Evolutionary conservation across 352 stramenopile genomes (phyloP).

Genomic region (Pythium dissimile): DNA sequence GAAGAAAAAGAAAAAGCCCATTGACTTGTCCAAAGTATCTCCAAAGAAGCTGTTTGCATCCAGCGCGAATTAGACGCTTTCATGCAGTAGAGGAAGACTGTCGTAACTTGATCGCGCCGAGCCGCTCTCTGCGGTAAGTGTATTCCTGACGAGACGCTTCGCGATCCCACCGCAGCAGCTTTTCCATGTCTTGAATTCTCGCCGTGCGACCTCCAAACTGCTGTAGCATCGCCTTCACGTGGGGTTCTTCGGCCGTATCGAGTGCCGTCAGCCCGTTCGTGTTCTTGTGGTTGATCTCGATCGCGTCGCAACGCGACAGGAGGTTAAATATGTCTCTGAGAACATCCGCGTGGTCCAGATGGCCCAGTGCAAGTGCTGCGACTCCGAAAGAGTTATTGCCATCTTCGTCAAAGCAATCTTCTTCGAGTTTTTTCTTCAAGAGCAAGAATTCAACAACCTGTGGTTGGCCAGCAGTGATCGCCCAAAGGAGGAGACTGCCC

Average conservation of each 20-base stretch:
- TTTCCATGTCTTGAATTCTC: slow-evolving; percentile 38
- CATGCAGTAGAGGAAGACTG: neutral
- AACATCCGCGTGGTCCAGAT: neutral
- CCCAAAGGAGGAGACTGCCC: slow-evolving; percentile 64
- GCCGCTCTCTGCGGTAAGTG: slow-evolving; percentile 32
- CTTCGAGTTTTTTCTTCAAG: slow-evolving; percentile 40
- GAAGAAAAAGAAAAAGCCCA: slow-evolving; percentile 29
- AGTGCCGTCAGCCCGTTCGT: slow-evolving; percentile 56
- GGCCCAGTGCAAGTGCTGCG: slow-evolving; percentile 39
- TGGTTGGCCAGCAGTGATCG: slow-evolving; percentile 42
- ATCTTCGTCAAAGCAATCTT: slow-evolving; percentile 67
- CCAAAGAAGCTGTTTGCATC: slow-evolving; percentile 50
- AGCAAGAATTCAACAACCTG: slow-evolving; percentile 45
- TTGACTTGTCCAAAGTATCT: slow-evolving; percentile 25
- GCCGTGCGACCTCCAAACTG: slow-evolving; percentile 41
- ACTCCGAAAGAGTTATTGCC: slow-evolving; percentile 65
- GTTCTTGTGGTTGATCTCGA: slow-evolving; percentile 76
- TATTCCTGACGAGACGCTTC: slow-evolving; percentile 45
- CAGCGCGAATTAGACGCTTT: slow-evolving; percentile 2
- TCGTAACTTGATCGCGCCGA: slow-evolving; percentile 28
- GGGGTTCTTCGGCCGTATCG: slow-evolving; percentile 43
- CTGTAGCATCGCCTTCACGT: slow-evolving; percentile 41
- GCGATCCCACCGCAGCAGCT: slow-evolving; percentile 49
- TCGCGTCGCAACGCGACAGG: slow-evolving; percentile 20
- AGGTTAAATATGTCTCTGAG: slow-evolving; percentile 35